Conservation (phyloP, 2,329 filamentous ascomycete species). For the Pestalotiopsis sp. region DNA sequence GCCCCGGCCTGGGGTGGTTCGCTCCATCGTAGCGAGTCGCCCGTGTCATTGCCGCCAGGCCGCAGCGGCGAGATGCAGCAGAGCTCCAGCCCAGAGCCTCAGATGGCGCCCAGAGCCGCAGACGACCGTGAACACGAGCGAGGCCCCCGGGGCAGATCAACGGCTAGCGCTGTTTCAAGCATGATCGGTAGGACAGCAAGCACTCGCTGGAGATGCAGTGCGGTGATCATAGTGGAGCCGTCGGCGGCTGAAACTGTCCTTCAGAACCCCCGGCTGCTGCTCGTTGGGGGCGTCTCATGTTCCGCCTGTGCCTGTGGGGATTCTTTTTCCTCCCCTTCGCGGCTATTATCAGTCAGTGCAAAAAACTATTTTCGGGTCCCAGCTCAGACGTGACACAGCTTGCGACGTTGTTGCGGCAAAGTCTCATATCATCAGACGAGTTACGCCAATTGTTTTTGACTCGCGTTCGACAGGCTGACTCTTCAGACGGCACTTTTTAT, state of each 20-base stretch:
- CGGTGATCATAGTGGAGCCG: not conserved
- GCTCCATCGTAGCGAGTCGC: not conserved
- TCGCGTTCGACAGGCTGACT: not conserved
- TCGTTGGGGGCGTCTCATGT: not conserved
- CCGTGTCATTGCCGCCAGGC: not conserved
- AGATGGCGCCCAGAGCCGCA: not conserved
- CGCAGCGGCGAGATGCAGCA: not conserved
- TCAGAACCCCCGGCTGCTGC: not conserved
- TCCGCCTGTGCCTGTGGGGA: not conserved
- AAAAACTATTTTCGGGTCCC: not conserved
- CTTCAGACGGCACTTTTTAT: not conserved
- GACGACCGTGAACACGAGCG: not conserved
- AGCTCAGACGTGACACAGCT: not conserved
- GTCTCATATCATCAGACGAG: not conserved
- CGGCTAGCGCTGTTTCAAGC: constrained; percentile 2
- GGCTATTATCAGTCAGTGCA: not conserved
- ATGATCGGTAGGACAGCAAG: not conserved
- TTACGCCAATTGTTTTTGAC: not conserved
- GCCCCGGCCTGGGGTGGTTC: not conserved
- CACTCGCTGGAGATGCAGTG: not conserved
- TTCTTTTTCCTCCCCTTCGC: not conserved
- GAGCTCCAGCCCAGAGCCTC: not conserved
- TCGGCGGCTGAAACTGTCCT: not conserved
- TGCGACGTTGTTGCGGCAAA: not conserved
- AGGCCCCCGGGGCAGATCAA: not conserved